Conservation (phyloP, 75 land plant genomes). For the Pinus albicaulis region DNA sequence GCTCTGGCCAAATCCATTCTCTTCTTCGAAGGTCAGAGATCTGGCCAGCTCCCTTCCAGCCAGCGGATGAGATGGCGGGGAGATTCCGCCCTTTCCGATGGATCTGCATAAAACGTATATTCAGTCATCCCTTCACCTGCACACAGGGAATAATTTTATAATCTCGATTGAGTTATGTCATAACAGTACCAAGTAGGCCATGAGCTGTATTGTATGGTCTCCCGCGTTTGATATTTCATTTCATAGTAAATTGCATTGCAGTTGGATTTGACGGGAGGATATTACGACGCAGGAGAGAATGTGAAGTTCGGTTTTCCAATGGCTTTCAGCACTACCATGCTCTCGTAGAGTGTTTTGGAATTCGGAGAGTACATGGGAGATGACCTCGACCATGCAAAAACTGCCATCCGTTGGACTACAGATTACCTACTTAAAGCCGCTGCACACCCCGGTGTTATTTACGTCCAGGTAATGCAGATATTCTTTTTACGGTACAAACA, state of each 20-base stretch:
- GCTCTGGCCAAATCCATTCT: slow-evolving; percentile 30
- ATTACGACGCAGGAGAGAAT: slow-evolving; percentile 79
- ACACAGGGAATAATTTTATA: too few relatives aligned
- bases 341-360: slow-evolving; percentile 69
- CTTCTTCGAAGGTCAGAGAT: slow-evolving; percentile 41
- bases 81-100: slow-evolving; percentile 33
- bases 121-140: too few relatives aligned
- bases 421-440: slow-evolving; percentile 69
- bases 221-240: too few relatives aligned
- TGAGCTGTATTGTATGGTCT: too few relatives aligned
- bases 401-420: slow-evolving; percentile 62
- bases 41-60: slow-evolving; percentile 24
- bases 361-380: slow-evolving; percentile 34
- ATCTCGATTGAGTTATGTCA: too few relatives aligned
- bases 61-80: slow-evolving; percentile 13
- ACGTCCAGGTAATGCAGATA: slow-evolving; percentile 32
- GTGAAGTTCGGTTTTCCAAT: slow-evolving; percentile 76
- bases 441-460: slow-evolving; percentile 34
- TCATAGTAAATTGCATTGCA: neutral
- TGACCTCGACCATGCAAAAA: slow-evolving; percentile 41
- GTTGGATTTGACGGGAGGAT: slow-evolving; percentile 72
- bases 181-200: too few relatives aligned
- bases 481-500: too few relatives aligned
- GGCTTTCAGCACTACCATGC: slow-evolving; percentile 65
- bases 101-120: slow-evolving; percentile 16